phyloP scores from a whole-genome alignment of 2,329 filamentous ascomycete species.

The Fusarium miscanthi region DNA sequence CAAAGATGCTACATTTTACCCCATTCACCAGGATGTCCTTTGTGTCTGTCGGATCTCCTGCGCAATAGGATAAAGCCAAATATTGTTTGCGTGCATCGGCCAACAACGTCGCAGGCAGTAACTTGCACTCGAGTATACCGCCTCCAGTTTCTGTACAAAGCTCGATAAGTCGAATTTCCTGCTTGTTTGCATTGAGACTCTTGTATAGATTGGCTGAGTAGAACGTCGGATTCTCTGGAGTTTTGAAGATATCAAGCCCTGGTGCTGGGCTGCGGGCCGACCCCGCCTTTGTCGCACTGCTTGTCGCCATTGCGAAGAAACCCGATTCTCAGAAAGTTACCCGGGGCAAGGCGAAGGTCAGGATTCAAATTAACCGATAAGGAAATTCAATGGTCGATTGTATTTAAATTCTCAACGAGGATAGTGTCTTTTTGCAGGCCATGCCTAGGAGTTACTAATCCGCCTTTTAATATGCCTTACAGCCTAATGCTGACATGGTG shows the following conservation, averaged over 20 bases:
- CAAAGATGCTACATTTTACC: rapidly evolving
- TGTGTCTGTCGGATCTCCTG: not conserved
- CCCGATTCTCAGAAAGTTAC: rapidly evolving
- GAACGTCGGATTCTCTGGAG: rapidly evolving
- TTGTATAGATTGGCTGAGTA: rapidly evolving
- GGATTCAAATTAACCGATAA: too few species aligned
- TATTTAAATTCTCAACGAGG: too few species aligned
- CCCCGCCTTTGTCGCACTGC: not conserved
- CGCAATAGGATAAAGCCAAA: rapidly evolving
- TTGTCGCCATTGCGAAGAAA: not conserved
- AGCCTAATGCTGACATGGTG: not conserved
- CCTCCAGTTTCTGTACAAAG: not conserved
- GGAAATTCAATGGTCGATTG: too few species aligned
- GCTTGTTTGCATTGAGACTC: rapidly evolving
- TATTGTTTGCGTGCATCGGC: rapidly evolving
- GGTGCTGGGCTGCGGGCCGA: rapidly evolving
- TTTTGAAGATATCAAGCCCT: not conserved
- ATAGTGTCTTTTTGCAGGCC: too few species aligned
- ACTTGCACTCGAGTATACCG: not conserved
- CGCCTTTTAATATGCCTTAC: not conserved
- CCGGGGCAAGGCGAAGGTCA: not conserved
- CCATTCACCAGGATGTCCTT: rapidly evolving
- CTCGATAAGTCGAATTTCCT: not conserved
- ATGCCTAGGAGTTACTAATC: too few species aligned
- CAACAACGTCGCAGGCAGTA: rapidly evolving